Conservation (phyloP, 495 filamentous ascomycete species). For the Jackrogersella multiformis region DNA sequence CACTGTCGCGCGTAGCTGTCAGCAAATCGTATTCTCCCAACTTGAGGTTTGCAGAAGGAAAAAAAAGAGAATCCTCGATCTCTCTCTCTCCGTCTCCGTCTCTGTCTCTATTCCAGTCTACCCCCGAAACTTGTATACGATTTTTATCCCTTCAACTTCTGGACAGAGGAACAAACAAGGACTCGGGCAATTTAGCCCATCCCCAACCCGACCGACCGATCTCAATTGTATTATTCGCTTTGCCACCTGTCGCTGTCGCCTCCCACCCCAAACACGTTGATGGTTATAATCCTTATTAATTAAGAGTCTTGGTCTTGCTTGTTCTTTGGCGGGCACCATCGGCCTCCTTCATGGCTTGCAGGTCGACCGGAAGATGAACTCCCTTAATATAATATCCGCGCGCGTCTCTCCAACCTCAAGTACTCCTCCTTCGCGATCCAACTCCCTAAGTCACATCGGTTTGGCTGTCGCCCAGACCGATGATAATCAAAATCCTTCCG, state of each 20-base stretch:
- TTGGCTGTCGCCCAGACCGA: constrained; percentile 58
- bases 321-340: constrained; percentile 38
- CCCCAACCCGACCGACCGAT: constrained; percentile 28
- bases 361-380: constrained; percentile 83
- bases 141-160: constrained; percentile 1
- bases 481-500: constrained; percentile 43
- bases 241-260: constrained; percentile 13
- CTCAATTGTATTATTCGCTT: constrained; percentile 12
- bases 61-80: constrained; percentile 7
- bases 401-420: constrained; percentile 72
- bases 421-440: constrained; percentile 68
- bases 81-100: neutral
- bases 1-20: constrained; percentile 36
- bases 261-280: neutral
- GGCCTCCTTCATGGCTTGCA: constrained; percentile 63
- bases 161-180: constrained; percentile 16
- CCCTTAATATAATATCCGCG: constrained; percentile 91
- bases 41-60: constrained; percentile 30
- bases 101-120: too few relatives aligned
- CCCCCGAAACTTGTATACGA: constrained; percentile 15
- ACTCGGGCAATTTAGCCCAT: constrained; percentile 29
- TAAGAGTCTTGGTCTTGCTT: constrained; percentile 22
- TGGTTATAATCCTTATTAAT: constrained; percentile 7
- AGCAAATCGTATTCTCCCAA: constrained; percentile 22
- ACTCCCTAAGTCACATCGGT: constrained; percentile 67